phyloP scores from a whole-genome alignment of 2,329 filamentous ascomycete species.

The Zarea fungicola region DNA sequence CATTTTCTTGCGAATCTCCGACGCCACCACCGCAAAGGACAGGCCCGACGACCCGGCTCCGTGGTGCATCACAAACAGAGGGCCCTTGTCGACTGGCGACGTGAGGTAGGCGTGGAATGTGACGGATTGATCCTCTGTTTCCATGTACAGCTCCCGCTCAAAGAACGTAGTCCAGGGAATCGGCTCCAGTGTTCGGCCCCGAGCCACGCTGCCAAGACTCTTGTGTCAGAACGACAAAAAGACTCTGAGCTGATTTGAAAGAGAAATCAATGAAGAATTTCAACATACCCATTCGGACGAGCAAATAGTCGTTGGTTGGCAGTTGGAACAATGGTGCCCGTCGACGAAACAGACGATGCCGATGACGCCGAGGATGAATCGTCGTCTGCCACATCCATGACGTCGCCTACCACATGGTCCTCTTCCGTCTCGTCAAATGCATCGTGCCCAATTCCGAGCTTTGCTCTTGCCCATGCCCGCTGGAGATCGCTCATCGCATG shows the following conservation, averaged over 20 bases:
- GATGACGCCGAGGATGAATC: constrained; percentile 68
- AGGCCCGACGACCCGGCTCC: constrained; percentile 90
- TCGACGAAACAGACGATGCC: constrained; percentile 72
- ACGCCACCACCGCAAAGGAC: constrained; percentile 78
- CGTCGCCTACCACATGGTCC: constrained; percentile 43
- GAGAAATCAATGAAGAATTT: constrained; percentile 15
- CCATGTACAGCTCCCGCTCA: constrained; percentile 75
- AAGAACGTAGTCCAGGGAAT: constrained; percentile 89
- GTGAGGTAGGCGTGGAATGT: constrained; percentile 84
- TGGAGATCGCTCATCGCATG: constrained; percentile 72
- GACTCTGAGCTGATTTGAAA: neutral
- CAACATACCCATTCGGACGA: constrained; percentile 58
- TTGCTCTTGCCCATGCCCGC: constrained; percentile 71
- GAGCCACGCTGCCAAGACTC: constrained; percentile 36
- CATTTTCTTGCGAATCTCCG: constrained; percentile 70
- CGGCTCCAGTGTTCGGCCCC: constrained; percentile 55
- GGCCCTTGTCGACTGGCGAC: constrained; percentile 67
- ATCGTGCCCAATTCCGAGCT: constrained; percentile 54
- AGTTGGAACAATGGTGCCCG: constrained; percentile 83
- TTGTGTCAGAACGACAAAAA: neutral
- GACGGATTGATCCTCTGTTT: constrained; percentile 43
- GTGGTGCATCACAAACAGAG: constrained; percentile 90
- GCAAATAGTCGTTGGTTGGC: constrained; percentile 69
- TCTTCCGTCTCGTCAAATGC: constrained; percentile 49
- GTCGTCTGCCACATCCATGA: constrained; percentile 45